Percentiles rank a stretch among this genome's conserved stretches.
Evolutionary conservation across 345 rosid genomes (phyloP).

Genomic region (Linum trigynum): DNA sequence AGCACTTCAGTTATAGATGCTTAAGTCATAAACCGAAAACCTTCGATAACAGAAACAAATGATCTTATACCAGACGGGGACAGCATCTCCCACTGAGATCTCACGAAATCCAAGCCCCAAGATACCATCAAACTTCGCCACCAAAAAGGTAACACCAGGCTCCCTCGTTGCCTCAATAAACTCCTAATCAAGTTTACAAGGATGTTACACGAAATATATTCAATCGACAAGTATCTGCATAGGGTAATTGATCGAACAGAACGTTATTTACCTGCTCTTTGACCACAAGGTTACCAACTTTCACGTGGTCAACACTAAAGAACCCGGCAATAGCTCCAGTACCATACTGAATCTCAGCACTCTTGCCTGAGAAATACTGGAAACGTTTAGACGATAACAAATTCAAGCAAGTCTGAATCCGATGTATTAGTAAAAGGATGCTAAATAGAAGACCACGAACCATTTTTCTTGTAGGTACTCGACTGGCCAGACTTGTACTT

Average conservation of each 20-base stretch:
- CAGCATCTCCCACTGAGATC: constrained; percentile 24
- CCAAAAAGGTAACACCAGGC: constrained; percentile 20
- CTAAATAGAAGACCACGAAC: constrained; percentile 9
- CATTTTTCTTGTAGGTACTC: constrained; percentile 27
- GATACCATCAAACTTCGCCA: constrained; percentile 27
- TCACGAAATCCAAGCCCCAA: constrained; percentile 29
- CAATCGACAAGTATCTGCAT: no score
- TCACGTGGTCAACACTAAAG: constrained; percentile 22
- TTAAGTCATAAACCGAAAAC: background rate
- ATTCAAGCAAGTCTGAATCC: constrained; percentile 3
- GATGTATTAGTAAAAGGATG: background rate
- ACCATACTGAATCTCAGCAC: constrained; percentile 22
- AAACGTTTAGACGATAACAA: background rate
- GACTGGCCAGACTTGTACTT: constrained; percentile 29
- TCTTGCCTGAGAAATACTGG: constrained; percentile 12
- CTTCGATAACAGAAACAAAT: background rate
- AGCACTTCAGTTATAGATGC: background rate
- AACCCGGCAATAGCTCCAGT: constrained; percentile 26
- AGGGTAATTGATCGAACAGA: no score
- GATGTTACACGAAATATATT: no score
- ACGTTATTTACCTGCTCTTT: constrained; percentile 24
- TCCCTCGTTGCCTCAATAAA: constrained; percentile 28
- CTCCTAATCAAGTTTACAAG: constrained; percentile 16
- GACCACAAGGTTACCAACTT: constrained; percentile 21
- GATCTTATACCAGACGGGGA: constrained; percentile 22